These are phyloP conservation scores for Aspergillus calidoustus DNA, from an alignment of 2,329 filamentous ascomycete species.

Conservation along the genomic window DNA sequence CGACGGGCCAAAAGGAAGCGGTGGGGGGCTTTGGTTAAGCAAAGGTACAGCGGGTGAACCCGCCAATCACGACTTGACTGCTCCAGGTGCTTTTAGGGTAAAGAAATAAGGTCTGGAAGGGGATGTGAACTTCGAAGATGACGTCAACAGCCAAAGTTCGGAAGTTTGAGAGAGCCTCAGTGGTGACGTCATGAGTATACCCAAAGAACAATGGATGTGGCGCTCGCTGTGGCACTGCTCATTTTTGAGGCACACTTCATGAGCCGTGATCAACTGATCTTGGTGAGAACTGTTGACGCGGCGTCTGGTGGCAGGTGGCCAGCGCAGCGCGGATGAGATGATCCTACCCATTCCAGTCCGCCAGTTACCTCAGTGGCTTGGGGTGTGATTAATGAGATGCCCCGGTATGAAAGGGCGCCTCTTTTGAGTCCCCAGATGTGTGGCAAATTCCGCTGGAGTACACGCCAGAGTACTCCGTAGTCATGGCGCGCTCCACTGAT, in stretches of 20 bases:
- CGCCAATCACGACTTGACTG: neutral
- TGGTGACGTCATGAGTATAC: neutral
- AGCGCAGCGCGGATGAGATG: neutral
- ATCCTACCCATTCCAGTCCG: neutral
- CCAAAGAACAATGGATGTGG: neutral
- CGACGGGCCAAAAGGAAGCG: too few species aligned
- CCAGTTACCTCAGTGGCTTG: neutral
- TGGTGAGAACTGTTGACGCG: neutral
- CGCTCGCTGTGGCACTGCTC: neutral
- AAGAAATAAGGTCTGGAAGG: too few species aligned
- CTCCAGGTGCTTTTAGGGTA: too few species aligned
- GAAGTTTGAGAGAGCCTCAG: neutral
- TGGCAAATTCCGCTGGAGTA: neutral
- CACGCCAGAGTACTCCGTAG: neutral
- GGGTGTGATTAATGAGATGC: neutral
- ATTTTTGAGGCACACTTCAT: neutral
- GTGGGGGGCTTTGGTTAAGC: neutral
- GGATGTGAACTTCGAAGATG: too few species aligned
- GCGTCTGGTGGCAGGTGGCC: neutral
- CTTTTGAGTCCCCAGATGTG: neutral
- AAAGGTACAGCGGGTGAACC: neutral
- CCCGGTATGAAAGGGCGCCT: too few species aligned
- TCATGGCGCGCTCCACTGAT: neutral
- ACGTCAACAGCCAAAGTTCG: neutral
- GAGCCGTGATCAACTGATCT: neutral